These are phyloP conservation scores for Spinacia oleracea DNA, from an alignment of 179 eudicot genomes.

Conservation along the genomic window DNA sequence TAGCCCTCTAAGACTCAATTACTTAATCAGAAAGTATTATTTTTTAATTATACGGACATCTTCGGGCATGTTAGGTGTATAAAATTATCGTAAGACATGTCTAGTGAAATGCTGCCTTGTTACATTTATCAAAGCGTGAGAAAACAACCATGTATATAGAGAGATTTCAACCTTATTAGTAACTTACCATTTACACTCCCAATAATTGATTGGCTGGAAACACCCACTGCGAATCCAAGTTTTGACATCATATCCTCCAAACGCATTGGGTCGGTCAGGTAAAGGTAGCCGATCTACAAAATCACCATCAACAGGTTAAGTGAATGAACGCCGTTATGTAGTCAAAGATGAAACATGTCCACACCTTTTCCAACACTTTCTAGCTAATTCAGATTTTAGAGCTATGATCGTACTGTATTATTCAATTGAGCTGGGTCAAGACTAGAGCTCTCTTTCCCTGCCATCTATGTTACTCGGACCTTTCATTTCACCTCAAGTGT, in stretches of 20 bases:
- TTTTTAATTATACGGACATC: too few relatives aligned
- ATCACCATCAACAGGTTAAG: slow-evolving; percentile 1
- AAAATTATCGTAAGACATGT: neutral
- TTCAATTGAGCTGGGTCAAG: too few relatives aligned
- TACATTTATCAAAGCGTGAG: neutral
- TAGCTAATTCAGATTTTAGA: too few relatives aligned
- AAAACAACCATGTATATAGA: neutral
- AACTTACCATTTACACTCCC: slow-evolving; percentile 43
- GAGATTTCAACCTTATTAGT: neutral
- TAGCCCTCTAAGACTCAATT: too few relatives aligned
- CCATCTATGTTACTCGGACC: too few relatives aligned
- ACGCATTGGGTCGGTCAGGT: slow-evolving; percentile 70
- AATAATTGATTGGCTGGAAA: slow-evolving; percentile 45
- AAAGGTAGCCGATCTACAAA: slow-evolving; percentile 79
- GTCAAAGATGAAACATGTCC: too few relatives aligned
- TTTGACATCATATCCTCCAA: slow-evolving; percentile 80
- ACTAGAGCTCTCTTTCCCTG: too few relatives aligned
- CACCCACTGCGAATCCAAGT: slow-evolving; percentile 70
- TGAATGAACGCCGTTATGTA: neutral
- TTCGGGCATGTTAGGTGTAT: neutral
- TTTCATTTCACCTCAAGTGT: too few relatives aligned
- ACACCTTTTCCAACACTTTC: too few relatives aligned
- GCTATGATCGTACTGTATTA: too few relatives aligned
- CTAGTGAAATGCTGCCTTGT: neutral
- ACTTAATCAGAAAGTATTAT: too few relatives aligned